Evolutionary conservation across 768 basidiomycete genomes (phyloP), one percentile per base, ranked within the genome.

Genomic region (Mycena alexandri): DNA sequence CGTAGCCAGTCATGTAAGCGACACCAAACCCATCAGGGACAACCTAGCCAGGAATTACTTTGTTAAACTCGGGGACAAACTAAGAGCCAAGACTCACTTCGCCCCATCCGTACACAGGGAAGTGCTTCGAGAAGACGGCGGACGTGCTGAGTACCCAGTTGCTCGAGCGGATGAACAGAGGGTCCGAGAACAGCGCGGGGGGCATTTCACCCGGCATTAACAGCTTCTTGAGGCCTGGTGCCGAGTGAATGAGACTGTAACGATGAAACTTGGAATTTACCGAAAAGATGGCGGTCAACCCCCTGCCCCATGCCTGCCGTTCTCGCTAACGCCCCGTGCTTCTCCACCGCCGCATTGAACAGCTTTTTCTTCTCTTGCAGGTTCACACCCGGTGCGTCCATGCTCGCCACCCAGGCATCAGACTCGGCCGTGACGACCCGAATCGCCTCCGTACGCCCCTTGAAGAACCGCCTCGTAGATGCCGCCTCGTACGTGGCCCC

Each of bases 401-500:
- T 95, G 63, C 87, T 89, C 55, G 73, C 76, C n/a, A 88, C 90
- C 86, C 92, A 98, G 14, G 84, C 86, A 73, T 93, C 93, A 38
- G 89, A 87, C 78, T 96, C 92, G 51, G 81, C 82, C 14, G 88
- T 90, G 16, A 95, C 91, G 55, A 94, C 90, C 7, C 96, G 85
- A 65, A 98, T 94, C n/a, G 94, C 91, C 80, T 98, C 96, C 25
- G 96, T 98, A 52, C 96, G 86, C 16, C 96, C 96, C 75, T 95
- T 93, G 79, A 86, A 85, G 79, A 93, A 98, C 76, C 86, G 88
- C 36, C 96, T 85, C n/a, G 95, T 96, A 67, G 93, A 90, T 38
- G 95, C 95, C 63, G 94, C 92, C 79, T 98, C 96, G 76, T 98
- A 98, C n/a, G 95, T 95, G 6, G 87, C 93, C 3, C 93, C 95